A percentile compares a stretch with the other conserved stretches of the same genome.
These are phyloP conservation scores for Peronospora belbahrii DNA, from an alignment of 352 stramenopile genomes.

Conservation along the genomic window DNA sequence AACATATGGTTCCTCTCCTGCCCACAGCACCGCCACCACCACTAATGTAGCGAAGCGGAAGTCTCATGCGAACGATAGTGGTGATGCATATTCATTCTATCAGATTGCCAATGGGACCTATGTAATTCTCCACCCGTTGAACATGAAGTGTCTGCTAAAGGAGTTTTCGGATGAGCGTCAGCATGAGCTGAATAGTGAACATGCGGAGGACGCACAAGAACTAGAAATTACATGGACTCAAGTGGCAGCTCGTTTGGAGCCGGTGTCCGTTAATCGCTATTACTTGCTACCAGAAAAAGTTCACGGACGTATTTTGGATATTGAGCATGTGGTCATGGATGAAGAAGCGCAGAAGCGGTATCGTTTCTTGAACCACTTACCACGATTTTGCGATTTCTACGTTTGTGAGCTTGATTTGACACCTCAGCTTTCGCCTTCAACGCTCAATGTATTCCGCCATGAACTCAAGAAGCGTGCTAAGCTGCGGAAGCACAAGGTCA, in stretches of 20 bases:
- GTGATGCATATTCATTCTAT: conserved; percentile 77
- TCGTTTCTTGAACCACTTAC: conserved; percentile 81
- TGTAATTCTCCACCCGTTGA: conserved; percentile 84
- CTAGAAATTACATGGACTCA: conserved; percentile 28
- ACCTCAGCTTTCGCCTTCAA: conserved; percentile 57
- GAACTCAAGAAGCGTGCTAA: conserved; percentile 78
- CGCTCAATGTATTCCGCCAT: conserved; percentile 43
- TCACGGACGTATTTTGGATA: conserved; percentile 59
- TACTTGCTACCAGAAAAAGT: conserved; percentile 50
- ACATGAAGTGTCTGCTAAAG: conserved; percentile 84
- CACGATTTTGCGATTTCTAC: conserved; percentile 83
- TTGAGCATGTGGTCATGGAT: conserved; percentile 86
- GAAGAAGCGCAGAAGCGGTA: conserved; percentile 78
- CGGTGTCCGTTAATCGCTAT: conserved; percentile 27
- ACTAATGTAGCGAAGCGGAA: conserved; percentile 5
- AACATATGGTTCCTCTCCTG: conserved; percentile 7
- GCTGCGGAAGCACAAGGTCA: conserved; percentile 50
- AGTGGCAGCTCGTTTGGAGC: conserved; percentile 11
- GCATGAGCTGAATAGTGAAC: conserved; percentile 8
- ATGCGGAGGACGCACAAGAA: conserved; percentile 11
- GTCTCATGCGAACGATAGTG: conserved; percentile 5
- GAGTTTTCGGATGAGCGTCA: conserved; percentile 49
- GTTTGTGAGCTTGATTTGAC: conserved; percentile 81
- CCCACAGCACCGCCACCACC: neutral
- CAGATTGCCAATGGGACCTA: conserved; percentile 81